Evolutionary conservation across 225 moss, liverwort and hornwort species (phyloP).

Genomic region (Thuidium tamariscinum): DNA sequence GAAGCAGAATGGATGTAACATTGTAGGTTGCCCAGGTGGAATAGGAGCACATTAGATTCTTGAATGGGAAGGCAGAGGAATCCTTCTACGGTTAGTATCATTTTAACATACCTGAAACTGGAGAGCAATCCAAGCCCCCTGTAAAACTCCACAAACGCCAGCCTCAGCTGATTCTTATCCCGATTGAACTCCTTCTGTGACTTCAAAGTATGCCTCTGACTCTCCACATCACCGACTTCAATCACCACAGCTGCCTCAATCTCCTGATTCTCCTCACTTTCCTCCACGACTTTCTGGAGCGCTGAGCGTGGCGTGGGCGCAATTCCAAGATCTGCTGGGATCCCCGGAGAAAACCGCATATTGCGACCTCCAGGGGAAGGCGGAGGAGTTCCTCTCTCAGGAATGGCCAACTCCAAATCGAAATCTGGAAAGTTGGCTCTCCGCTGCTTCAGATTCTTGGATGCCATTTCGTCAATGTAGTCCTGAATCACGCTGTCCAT

Average conservation of each 20-base stretch:
- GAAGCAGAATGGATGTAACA: background rate
- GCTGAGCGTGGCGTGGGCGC: background rate
- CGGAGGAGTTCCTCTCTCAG: background rate
- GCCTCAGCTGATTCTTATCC: conserved; percentile 31
- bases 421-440: background rate
- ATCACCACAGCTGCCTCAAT: background rate
- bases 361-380: background rate
- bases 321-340: background rate
- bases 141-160: conserved; percentile 63
- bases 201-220: background rate
- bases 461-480: background rate
- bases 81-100: background rate
- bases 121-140: conserved; percentile 53
- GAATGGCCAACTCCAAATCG: background rate
- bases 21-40: background rate
- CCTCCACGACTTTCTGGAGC: background rate
- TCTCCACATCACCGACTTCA: background rate
- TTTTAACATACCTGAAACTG: conserved; percentile 35
- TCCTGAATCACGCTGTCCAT: conserved; percentile 3
- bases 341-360: background rate
- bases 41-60: background rate
- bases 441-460: background rate
- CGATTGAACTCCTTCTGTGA: conserved; percentile 24
- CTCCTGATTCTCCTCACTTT: background rate
- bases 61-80: background rate